phyloP scores from a whole-genome alignment of 345 rosid species.

The Eucalyptus tenuipes region DNA sequence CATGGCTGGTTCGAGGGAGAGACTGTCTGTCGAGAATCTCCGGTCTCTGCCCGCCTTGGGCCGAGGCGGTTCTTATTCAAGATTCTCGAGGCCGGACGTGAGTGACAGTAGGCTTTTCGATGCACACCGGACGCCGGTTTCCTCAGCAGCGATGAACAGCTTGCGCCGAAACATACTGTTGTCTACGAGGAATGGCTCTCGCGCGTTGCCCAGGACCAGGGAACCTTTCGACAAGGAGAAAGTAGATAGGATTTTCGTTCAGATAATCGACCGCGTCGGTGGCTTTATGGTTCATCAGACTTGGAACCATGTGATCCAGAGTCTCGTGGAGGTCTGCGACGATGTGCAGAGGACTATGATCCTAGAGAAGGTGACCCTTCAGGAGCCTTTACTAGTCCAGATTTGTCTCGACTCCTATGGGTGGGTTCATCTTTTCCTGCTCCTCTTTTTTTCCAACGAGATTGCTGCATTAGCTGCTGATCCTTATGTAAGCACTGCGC shows the following conservation, averaged over 20 bases:
- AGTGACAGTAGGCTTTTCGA: neutral
- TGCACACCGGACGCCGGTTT: neutral
- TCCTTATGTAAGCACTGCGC: neutral
- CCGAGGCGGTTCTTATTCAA: neutral
- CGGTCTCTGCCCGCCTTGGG: neutral
- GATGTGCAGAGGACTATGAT: constrained; percentile 31
- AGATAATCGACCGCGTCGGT: neutral
- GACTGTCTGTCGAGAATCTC: neutral
- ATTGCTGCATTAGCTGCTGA: neutral
- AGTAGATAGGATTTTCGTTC: neutral
- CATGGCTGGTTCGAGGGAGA: neutral
- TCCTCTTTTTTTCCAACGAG: neutral
- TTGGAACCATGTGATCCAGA: constrained; percentile 31
- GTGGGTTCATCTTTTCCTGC: constrained; percentile 6
- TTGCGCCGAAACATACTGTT: neutral
- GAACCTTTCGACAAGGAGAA: neutral
- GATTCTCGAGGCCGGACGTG: neutral
- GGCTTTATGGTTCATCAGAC: neutral
- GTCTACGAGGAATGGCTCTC: neutral
- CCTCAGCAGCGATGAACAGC: neutral
- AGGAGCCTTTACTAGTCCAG: constrained; percentile 2
- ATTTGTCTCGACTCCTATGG: constrained; percentile 42
- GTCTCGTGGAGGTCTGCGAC: constrained; percentile 23
- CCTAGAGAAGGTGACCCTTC: constrained; percentile 11
- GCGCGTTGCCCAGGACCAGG: neutral